These are phyloP conservation scores for Cymbidium sinense DNA, from an alignment of 106 monocot species.

Conservation along the genomic window DNA sequence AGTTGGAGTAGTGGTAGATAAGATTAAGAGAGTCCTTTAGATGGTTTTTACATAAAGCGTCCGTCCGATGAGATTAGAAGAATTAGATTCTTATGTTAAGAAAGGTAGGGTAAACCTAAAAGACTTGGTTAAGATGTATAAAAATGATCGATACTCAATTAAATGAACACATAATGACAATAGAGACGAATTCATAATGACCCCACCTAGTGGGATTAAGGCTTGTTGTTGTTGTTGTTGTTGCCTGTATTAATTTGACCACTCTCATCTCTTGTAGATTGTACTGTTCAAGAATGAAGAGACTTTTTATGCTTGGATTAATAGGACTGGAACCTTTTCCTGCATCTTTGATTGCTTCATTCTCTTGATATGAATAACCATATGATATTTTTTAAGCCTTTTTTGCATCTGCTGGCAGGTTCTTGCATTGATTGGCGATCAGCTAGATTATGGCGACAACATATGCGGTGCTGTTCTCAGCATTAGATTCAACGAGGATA, in stretches of 20 bases:
- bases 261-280: neutral
- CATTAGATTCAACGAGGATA: slow-evolving; percentile 87
- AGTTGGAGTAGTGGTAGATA: no score
- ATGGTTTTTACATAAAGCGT: no score
- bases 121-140: no score
- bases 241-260: neutral
- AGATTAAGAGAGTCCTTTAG: no score
- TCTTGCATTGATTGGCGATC: slow-evolving; percentile 82
- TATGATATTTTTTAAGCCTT: neutral
- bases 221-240: no score
- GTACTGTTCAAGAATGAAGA: neutral
- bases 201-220: no score
- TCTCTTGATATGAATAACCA: neutral
- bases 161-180: no score
- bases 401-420: slow-evolving; percentile 31
- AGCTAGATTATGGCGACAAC: slow-evolving; percentile 78
- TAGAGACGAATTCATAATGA: no score
- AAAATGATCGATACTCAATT: no score
- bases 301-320: neutral
- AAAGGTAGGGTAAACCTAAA: no score
- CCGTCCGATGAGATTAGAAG: no score
- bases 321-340: neutral
- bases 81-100: no score
- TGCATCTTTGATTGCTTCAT: neutral
- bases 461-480: slow-evolving; percentile 87